Conservation (phyloP, 495 filamentous ascomycete species). For the Daldinia loculata region DNA sequence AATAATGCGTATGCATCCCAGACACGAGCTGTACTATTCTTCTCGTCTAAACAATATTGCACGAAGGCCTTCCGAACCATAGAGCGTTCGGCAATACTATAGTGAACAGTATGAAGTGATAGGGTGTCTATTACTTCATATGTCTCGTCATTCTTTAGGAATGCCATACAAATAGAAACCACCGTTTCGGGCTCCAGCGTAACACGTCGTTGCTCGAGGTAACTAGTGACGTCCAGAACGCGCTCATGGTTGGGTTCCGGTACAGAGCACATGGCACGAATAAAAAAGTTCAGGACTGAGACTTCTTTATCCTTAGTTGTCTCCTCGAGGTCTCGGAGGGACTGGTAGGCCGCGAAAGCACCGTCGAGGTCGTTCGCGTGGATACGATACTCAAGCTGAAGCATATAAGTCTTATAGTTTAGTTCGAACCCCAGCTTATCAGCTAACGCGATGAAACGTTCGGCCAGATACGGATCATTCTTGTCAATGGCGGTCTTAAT, state of each 20-base stretch:
- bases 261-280: slow-evolving; percentile 72
- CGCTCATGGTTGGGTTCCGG: slow-evolving; percentile 65
- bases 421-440: slow-evolving; percentile 68
- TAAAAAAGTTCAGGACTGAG: slow-evolving; percentile 74
- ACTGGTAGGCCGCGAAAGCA: slow-evolving; percentile 68
- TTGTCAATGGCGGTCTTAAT: slow-evolving; percentile 76
- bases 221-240: slow-evolving; percentile 76
- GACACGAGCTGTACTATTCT: slow-evolving; percentile 65
- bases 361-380: slow-evolving; percentile 72
- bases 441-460: slow-evolving; percentile 73
- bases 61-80: slow-evolving; percentile 70
- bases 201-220: slow-evolving; percentile 75
- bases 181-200: slow-evolving; percentile 76
- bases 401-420: slow-evolving; percentile 70
- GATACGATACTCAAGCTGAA: slow-evolving; percentile 79
- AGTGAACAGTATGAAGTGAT: slow-evolving; percentile 68
- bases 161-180: slow-evolving; percentile 70
- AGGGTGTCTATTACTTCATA: slow-evolving; percentile 82
- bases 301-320: slow-evolving; percentile 64
- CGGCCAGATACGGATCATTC: slow-evolving; percentile 73
- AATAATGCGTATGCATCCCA: slow-evolving; percentile 88
- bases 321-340: slow-evolving; percentile 62
- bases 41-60: slow-evolving; percentile 68
- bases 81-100: slow-evolving; percentile 69
- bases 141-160: slow-evolving; percentile 76